Evolutionary conservation across 2,329 filamentous ascomycete species (phyloP).

Genomic region (Tolypocladium album): DNA sequence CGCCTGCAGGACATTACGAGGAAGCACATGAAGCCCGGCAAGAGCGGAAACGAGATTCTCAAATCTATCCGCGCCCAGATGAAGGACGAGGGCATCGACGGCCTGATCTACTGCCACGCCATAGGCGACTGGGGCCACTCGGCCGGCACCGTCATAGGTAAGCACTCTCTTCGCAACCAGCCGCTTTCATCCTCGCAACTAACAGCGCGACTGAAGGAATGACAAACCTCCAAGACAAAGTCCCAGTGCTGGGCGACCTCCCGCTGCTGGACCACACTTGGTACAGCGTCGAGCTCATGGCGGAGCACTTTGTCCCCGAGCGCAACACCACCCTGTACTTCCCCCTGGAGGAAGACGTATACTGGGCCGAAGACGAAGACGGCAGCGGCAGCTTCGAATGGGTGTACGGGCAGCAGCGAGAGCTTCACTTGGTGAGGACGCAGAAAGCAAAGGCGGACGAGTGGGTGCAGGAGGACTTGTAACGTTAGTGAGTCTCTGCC

Average conservation of each 20-base stretch:
- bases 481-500: not conserved
- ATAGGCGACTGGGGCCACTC: not conserved
- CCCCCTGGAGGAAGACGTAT: conserved; percentile 39
- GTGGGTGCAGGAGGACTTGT: not conserved
- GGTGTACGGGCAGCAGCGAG: conserved; percentile 27
- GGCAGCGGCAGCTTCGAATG: conserved; percentile 29
- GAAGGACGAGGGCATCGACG: conserved; percentile 29
- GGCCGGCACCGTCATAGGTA: not conserved
- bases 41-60: conserved; percentile 34
- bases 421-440: conserved; percentile 25
- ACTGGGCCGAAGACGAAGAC: conserved; percentile 19
- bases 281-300: not conserved
- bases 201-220: not conserved
- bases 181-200: not conserved
- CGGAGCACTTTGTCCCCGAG: not conserved
- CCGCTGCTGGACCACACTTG: not conserved
- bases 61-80: conserved; percentile 26
- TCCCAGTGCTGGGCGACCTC: not conserved
- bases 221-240: not conserved
- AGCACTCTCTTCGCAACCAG: not conserved
- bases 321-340: conserved; percentile 23
- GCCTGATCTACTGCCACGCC: conserved; percentile 24
- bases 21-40: conserved; percentile 30
- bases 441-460: not conserved
- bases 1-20: conserved; percentile 36